These are phyloP conservation scores for Stereocaulon alpinum DNA, from an alignment of 495 filamentous ascomycete genomes.

Conservation along the genomic window DNA sequence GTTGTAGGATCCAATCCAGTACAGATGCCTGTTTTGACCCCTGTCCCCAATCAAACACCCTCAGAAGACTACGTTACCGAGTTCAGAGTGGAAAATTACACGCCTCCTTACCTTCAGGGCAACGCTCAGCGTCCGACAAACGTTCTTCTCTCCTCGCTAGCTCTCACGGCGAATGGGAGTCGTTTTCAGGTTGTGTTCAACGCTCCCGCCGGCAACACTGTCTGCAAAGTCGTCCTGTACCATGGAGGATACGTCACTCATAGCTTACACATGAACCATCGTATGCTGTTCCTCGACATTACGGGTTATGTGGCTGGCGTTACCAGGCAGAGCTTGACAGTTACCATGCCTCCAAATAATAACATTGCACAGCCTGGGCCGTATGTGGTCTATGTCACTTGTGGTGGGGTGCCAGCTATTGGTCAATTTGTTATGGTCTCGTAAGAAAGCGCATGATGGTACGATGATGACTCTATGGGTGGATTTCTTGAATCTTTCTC, in stretches of 20 bases:
- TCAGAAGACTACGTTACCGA: conserved; percentile 41
- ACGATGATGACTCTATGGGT: background rate
- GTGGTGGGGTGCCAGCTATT: conserved; percentile 48
- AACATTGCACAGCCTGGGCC: conserved; percentile 49
- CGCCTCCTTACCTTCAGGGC: conserved; percentile 49
- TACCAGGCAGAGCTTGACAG: conserved; percentile 37
- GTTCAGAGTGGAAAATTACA: conserved; percentile 51
- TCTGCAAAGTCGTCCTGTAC: conserved; percentile 42
- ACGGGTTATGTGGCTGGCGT: conserved; percentile 36
- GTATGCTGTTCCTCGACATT: conserved; percentile 46
- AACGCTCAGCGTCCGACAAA: conserved; percentile 40
- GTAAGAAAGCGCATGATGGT: background rate
- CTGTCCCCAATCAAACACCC: conserved; percentile 24
- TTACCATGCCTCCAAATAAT: conserved; percentile 43
- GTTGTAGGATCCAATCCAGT: conserved; percentile 50
- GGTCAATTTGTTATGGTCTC: conserved; percentile 40
- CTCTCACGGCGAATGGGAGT: conserved; percentile 34
- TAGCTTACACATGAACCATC: conserved; percentile 52
- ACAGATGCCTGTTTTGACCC: conserved; percentile 41
- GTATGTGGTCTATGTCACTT: conserved; percentile 51
- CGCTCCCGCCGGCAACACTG: conserved; percentile 29
- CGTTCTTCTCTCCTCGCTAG: conserved; percentile 32
- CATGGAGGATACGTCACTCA: conserved; percentile 55
- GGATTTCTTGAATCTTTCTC: background rate
- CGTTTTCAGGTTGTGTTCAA: conserved; percentile 41